Conservation (phyloP, 495 filamentous ascomycete species). For the Trichoderma orchidacearum region DNA sequence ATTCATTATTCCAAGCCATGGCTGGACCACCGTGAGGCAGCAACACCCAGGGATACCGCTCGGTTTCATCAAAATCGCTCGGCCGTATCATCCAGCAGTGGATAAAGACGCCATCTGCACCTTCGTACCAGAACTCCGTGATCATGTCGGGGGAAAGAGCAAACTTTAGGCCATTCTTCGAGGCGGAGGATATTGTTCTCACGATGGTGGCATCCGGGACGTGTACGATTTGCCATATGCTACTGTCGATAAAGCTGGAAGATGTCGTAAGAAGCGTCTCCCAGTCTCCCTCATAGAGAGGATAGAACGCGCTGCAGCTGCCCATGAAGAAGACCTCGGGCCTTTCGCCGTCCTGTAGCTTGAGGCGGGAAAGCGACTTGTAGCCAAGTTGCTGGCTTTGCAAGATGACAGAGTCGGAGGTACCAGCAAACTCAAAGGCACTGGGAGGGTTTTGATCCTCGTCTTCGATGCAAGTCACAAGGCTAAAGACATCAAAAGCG, state of each 20-base stretch:
- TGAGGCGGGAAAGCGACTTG: slow-evolving; percentile 9
- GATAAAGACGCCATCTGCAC: slow-evolving; percentile 7
- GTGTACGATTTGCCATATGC: slow-evolving; percentile 12
- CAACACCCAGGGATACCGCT: slow-evolving; percentile 15
- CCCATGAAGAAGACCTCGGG: slow-evolving; percentile 7
- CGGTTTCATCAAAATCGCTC: slow-evolving; percentile 12
- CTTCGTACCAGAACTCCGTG: slow-evolving; percentile 15
- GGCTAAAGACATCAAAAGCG: slow-evolving; percentile 10
- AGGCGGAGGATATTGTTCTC: slow-evolving; percentile 7
- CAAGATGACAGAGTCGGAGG: slow-evolving; percentile 10
- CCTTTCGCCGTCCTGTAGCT: slow-evolving; percentile 7
- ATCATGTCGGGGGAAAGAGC: slow-evolving; percentile 12
- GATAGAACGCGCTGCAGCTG: slow-evolving; percentile 6
- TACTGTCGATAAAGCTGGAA: slow-evolving; percentile 14
- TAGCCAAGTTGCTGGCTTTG: slow-evolving; percentile 12
- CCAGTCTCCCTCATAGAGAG: slow-evolving; percentile 4
- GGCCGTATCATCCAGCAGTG: slow-evolving; percentile 19
- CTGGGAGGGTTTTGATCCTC: neutral
- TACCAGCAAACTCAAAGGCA: slow-evolving; percentile 9
- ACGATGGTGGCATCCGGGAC: neutral
- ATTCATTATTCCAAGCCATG: slow-evolving; percentile 10
- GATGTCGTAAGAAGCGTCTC: slow-evolving; percentile 9
- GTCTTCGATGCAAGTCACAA: slow-evolving; percentile 7
- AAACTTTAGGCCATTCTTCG: slow-evolving; percentile 11
- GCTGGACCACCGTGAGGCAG: slow-evolving; percentile 10